Percentiles rank a stretch among this genome's conserved stretches.
Conservation (phyloP, 768 basidiomycete genomes). For the Tephrocybe sp. region DNA sequence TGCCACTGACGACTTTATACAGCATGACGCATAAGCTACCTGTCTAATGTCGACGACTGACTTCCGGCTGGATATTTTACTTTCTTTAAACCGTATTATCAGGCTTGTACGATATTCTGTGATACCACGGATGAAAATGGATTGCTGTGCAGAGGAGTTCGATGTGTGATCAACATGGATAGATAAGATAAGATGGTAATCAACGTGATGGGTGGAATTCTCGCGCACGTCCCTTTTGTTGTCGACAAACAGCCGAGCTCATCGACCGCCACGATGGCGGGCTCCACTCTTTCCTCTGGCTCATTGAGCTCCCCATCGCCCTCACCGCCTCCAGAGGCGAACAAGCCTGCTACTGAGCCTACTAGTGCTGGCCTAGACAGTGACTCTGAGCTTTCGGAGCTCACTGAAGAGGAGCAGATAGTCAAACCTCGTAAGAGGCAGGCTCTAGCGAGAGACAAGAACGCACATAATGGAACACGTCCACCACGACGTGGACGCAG, state of each 20-base stretch:
- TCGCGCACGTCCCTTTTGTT: constrained; percentile 31
- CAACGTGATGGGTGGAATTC: constrained; percentile 25
- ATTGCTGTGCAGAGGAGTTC: neutral
- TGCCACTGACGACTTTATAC: no score
- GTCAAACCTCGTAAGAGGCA: constrained; percentile 25
- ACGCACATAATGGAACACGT: constrained; percentile 14
- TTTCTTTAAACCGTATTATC: no score
- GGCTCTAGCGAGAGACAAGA: constrained; percentile 8
- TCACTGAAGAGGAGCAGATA: constrained; percentile 80
- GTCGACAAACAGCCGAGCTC: constrained; percentile 22
- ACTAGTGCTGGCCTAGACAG: constrained; percentile 45
- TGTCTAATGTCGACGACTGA: no score
- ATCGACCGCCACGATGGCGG: constrained; percentile 40
- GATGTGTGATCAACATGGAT: neutral
- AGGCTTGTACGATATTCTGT: no score
- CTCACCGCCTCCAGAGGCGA: constrained; percentile 34
- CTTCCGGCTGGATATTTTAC: no score
- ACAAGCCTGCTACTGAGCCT: constrained; percentile 17
- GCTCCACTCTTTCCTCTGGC: constrained; percentile 62
- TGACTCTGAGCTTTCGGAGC: constrained; percentile 79
- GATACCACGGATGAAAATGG: no score
- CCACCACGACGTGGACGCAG: constrained; percentile 23
- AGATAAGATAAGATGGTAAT: constrained; percentile 34
- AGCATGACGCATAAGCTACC: no score
- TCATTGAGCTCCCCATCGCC: constrained; percentile 69